phyloP scores from a whole-genome alignment of 768 basidiomycete species.

The Pseudohyphozyma bogoriensis region DNA sequence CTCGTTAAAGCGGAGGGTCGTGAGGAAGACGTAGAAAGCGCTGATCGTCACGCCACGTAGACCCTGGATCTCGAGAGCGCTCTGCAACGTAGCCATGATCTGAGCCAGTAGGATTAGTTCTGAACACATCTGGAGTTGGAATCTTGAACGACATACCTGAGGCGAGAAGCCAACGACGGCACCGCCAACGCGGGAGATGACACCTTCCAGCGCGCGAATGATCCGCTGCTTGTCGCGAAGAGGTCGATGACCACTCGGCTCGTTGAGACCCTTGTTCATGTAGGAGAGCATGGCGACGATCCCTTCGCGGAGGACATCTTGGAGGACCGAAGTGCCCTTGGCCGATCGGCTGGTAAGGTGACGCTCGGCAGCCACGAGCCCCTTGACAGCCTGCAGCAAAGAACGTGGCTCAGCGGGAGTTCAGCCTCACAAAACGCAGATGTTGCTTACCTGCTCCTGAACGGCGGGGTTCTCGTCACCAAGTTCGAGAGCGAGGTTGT shows the following conservation, averaged over 20 bases:
- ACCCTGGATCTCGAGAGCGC: constrained; percentile 63
- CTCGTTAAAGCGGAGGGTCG: constrained; percentile 55
- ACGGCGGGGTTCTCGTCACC: constrained; percentile 55
- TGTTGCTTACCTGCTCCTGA: constrained; percentile 44
- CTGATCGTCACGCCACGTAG: constrained; percentile 67
- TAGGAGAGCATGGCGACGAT: constrained; percentile 76
- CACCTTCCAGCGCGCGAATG: constrained; percentile 61
- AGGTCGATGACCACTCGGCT: constrained; percentile 65
- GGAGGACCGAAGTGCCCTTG: constrained; percentile 10
- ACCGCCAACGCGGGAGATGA: constrained; percentile 61
- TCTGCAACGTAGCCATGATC: constrained; percentile 95
- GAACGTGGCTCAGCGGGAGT: constrained; percentile 35
- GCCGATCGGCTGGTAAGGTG: too few relatives aligned
- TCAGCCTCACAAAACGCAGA: constrained; percentile 12
- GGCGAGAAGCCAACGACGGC: constrained; percentile 67
- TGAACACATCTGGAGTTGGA: neutral
- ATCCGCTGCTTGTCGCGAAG: constrained; percentile 61
- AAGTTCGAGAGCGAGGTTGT: constrained; percentile 63
- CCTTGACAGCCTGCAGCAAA: constrained; percentile 24
- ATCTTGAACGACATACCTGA: constrained; percentile 70
- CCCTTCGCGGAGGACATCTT: constrained; percentile 39
- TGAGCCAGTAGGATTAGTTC: constrained; percentile 35
- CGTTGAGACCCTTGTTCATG: constrained; percentile 78
- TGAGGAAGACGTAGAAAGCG: constrained; percentile 70
- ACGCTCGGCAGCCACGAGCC: constrained; percentile 33